Evolutionary conservation across 2,329 filamentous ascomycete genomes (phyloP), one percentile per base, ranked within the genome.

Genomic region (Beauveria scarabaeidicola): DNA sequence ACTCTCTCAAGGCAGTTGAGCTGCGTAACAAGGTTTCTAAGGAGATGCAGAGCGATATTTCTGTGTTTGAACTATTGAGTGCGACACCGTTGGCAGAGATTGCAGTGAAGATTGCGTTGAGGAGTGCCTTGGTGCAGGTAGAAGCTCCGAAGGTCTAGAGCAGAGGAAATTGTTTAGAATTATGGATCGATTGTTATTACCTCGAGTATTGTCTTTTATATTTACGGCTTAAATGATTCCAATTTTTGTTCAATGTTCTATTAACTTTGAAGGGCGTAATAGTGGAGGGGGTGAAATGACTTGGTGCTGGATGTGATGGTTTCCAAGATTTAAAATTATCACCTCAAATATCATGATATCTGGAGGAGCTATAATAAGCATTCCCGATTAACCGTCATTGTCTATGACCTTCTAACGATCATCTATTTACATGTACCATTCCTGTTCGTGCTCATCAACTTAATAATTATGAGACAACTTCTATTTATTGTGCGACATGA

Each of bases 11-110:
- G 25, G 53, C 59, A 25, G 59, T 57, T 43, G 59, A 61, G 19
- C 51, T 58, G 11, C 59, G 59, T 7, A 61, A 57, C 46, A 44
- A 54, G 17, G 46, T 44, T 25, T 32, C 41, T 11, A 61, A 58
- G 47, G 48, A 61, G n/a, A 58, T 61, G 52, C 19, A 52, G 53
- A 61, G 52, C 21, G 53, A 61, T 25, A 58, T 61, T 36, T 61
- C 59, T 3, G 53, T 61, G 21, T 61, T 61, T 47, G 58, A 60
- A n/a, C 38, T 60, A 9, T 43, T 60, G 25, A 60, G 58, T 52
- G 25, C 50, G 7, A 54, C 44, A 21, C 58, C 58, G 11, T 25
- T 60, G 50, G 58, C 58, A 5, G 58, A 60, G n/a, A 23, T 60
- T n/a, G 58, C 58, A 36, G n/a, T 40, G n/a, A 60, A 60, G 23